Percentiles rank a stretch among this genome's conserved stretches.
Evolutionary conservation across 768 basidiomycete genomes (phyloP).

Genomic region (Termitomyces sp.): DNA sequence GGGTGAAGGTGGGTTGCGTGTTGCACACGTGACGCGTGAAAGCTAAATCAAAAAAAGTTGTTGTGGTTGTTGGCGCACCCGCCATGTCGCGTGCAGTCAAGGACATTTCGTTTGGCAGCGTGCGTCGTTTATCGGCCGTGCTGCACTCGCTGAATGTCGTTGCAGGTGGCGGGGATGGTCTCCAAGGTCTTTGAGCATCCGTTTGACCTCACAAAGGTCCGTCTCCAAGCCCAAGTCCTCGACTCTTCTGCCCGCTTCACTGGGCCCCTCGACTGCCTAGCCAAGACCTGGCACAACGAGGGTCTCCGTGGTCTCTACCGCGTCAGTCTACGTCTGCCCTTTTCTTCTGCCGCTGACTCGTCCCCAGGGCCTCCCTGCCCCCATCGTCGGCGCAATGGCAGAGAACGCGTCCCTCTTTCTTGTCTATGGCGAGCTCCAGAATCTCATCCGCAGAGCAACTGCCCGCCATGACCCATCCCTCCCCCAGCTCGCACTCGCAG

Average conservation of each 20-base stretch:
- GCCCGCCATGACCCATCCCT: conserved; percentile 29
- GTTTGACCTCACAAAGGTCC: conserved; percentile 92
- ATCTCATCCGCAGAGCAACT: conserved; percentile 37
- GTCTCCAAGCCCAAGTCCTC: conserved; percentile 87
- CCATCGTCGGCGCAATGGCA: conserved; percentile 85
- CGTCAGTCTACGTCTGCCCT: too few relatives aligned
- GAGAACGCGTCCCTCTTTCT: conserved; percentile 90
- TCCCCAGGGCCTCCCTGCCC: conserved; percentile 88
- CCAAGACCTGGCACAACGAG: conserved; percentile 75
- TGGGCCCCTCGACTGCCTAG: conserved; percentile 85
- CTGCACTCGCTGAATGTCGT: neutral
- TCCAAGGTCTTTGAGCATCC: conserved; percentile 88
- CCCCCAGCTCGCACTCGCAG: conserved; percentile 71
- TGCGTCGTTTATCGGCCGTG: neutral
- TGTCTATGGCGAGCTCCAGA: conserved; percentile 75
- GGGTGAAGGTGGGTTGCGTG: conserved; percentile 35
- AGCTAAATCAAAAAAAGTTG: too few relatives aligned
- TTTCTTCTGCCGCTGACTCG: too few relatives aligned
- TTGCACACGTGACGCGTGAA: conserved; percentile 16
- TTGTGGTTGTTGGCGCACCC: too few relatives aligned
- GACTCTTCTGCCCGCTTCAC: conserved; percentile 49
- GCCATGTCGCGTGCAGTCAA: conserved; percentile 12
- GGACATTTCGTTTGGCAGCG: conserved; percentile 20
- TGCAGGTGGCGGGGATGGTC: conserved; percentile 82
- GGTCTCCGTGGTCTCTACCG: conserved; percentile 84